Evolutionary conservation across 306 rosid species (phyloP).

Genomic region (Benincasa hispida): DNA sequence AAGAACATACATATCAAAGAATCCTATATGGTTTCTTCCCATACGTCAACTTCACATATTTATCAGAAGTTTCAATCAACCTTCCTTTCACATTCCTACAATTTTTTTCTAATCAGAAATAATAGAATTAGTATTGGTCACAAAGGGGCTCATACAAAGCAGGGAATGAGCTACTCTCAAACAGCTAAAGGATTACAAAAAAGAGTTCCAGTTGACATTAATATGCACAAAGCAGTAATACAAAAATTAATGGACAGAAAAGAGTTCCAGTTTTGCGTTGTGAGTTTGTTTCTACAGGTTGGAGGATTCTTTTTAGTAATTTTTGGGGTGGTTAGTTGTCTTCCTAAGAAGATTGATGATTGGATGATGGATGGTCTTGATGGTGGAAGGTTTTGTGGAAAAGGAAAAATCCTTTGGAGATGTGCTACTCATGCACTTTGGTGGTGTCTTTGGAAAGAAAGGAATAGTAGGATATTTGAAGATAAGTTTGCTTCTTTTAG

Average conservation of each 20-base stretch:
- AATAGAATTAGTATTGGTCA: background rate
- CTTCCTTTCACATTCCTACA: background rate
- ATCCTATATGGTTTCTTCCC: background rate
- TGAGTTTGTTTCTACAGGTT: too few species aligned
- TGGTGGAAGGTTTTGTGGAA: too few species aligned
- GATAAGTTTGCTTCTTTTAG: too few species aligned
- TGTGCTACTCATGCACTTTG: too few species aligned
- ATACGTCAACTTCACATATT: background rate
- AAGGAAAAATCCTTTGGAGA: too few species aligned
- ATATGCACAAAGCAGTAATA: background rate
- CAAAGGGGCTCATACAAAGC: background rate
- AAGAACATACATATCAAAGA: background rate
- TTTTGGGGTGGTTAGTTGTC: too few species aligned
- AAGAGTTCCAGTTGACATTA: background rate
- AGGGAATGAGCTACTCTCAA: background rate
- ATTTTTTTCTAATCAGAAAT: background rate
- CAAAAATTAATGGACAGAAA: background rate
- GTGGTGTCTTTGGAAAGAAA: too few species aligned
- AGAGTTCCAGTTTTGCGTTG: too few species aligned
- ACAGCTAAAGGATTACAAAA: background rate
- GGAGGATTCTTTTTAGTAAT: too few species aligned
- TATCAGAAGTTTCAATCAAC: background rate
- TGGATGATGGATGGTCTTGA: too few species aligned
- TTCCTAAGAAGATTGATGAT: too few species aligned
- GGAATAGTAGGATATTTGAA: too few species aligned